Evolutionary conservation across 2,329 filamentous ascomycete genomes (phyloP), one percentile per base, ranked within the genome.

Genomic region (Stachybotrys echinatus): DNA sequence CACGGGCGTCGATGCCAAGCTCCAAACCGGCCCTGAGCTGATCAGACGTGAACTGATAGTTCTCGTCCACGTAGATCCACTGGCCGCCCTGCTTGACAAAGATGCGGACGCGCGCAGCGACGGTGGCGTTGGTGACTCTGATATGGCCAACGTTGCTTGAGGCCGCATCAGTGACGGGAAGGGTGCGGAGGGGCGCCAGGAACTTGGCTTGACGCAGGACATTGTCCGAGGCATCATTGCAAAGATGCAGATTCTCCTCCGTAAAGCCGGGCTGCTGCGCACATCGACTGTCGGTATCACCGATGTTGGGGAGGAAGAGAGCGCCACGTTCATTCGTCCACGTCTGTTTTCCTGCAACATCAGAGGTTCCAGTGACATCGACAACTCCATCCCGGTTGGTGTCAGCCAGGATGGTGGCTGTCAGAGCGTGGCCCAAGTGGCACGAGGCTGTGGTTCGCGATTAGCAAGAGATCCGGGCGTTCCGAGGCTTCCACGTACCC

Each of bases 251-350:
- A 51, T 42, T 45, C 6, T 20, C 10, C 6, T 22, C 61, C 47
- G 40, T 18, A 34, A 5, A n/a, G 31, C 42, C 23, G 31, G 12
- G 31, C n/a, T 38, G 42, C 12, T 52, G 55, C 0, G 63, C 57
- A 45, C 67, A 71, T 6, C 68, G 65, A 5, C 42, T 23, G 22
- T 57, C 45, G 0, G 59, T 61, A 39, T 71, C 68, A 10, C 65
- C 68, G 2, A 71, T 64, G 23, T 69, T 69, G 2, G 69, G 57
- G 0, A 72, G 58, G 37, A 72, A 66, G 2, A 72, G 55, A 1
- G 68, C 66, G 2, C 69, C 68, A 2, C 48, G 50, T 0, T 46
- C 21, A 1, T 48, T 6, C 0, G 61, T 61, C 63, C 63, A 65
- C 0, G 38, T 31, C 0, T 50, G 23, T 51, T 66, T 70, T 4